Evolutionary conservation across 2,329 filamentous ascomycete genomes (phyloP), one percentile per base, ranked within the genome.

Genomic region (Leptodontidium sp.): DNA sequence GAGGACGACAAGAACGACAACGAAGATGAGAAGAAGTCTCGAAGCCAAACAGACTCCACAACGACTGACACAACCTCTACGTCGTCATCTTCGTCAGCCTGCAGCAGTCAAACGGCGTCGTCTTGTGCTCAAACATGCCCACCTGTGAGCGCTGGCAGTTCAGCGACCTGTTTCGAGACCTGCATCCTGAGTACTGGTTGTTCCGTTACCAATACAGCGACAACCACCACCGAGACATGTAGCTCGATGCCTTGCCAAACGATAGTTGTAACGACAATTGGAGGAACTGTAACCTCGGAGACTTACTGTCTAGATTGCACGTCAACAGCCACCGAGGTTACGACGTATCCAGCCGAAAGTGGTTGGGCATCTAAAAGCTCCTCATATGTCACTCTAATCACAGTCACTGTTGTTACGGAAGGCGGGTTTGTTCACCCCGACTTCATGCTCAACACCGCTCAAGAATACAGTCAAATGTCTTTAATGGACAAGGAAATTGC

Each of bases 401-500:
- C 50, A 29, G 17, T 53, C 50, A 53, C 50, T 11, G 15, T 53
- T 53, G 50, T 32, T 2, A 53, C 50, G 12, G 24, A 53, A 5
- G 11, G 26, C 5, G 50, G 50, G 17, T 53, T 53, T 32, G 24
- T 53, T 29, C 24, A 53, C 24, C 50, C 50, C 4, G 50, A 53
- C 3, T 53, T 53, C 50, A 32, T 53, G 12, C 11, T 53, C 24
- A 26, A 53, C 15, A 53, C 50, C 4, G 50, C 50, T 6, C 50
- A 29, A 17, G 50, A 53, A 29, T 53, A 29, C 50, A 53, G 50
- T 53, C 50, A 53, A 53, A 53, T 53, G 50, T 32, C 50, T 17
- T 53, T 26, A 5, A 53, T 53, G 50, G 50, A 53, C 14, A 53
- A 8, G 12, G 24, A 53, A 32, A 53, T 53, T 5, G 26, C 50